phyloP scores from a whole-genome alignment of 2,329 filamentous ascomycete species.

The Epichloe gansuensis region DNA sequence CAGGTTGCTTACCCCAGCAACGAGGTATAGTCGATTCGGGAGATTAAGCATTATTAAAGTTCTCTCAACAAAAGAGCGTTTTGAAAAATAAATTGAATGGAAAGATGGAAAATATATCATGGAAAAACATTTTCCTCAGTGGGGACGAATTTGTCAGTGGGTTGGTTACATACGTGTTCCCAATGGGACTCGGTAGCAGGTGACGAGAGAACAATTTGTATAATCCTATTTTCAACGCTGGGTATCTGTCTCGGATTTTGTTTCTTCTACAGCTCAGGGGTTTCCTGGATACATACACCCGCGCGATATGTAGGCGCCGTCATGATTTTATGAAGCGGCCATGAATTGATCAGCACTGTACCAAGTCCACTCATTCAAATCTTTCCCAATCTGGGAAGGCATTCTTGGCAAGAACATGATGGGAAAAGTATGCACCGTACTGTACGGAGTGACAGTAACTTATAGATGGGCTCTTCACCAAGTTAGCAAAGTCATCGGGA shows the following conservation, averaged over 20 bases:
- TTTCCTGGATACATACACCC: neutral
- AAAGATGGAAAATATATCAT: neutral
- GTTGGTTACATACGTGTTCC: neutral
- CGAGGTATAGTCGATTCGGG: slow-evolving; percentile 32
- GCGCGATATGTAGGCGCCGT: neutral
- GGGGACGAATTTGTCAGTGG: neutral
- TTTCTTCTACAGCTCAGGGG: too few relatives aligned
- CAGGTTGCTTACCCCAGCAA: slow-evolving; percentile 62
- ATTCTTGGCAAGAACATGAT: too few relatives aligned
- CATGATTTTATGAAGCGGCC: neutral
- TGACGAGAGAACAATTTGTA: neutral
- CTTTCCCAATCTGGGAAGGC: too few relatives aligned
- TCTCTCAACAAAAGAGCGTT: neutral
- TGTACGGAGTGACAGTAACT: too few relatives aligned
- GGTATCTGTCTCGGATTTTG: neutral
- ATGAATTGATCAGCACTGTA: neutral
- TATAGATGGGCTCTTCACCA: too few relatives aligned
- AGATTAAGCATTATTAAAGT: neutral
- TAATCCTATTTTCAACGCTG: neutral
- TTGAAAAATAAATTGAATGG: neutral
- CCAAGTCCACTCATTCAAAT: too few relatives aligned
- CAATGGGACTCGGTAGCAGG: too few relatives aligned
- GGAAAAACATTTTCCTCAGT: neutral
- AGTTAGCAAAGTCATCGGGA: too few relatives aligned
- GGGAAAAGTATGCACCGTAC: too few relatives aligned